Evolutionary conservation across 805 yeast species (phyloP), one percentile per base, ranked within the genome.

Genomic region (Schwanniomyces occidentalis): DNA sequence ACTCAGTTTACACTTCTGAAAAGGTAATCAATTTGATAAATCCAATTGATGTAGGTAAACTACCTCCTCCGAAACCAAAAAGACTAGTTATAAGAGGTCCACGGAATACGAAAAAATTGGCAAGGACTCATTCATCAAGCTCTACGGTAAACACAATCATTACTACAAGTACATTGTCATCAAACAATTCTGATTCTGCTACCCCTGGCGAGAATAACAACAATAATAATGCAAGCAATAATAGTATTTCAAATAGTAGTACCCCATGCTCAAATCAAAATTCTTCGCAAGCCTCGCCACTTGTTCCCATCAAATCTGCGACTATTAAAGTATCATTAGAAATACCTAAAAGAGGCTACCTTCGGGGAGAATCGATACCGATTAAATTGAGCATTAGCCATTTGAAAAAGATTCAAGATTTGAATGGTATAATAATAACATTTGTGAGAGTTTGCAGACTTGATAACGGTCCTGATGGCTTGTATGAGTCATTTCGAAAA

Each of bases 341-440:
- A 13, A 55, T 66, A 6, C 61, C 87, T 1, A 73, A 74, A 26
- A 65, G 82, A 24, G 97, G 96, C 0, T 88, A 73, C 50, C 61
- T 85, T 1, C 70, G 89, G 20, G 96, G 96, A 16, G 96, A 89
- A 51, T 53, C 72, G 2, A 76, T 90, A 0, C 93, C 95, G 1
- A 73, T 90, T 8, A 80, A 78, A 47, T 63, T 90, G 19, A 59
- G 69, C 17, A 66, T 89, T 26, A 69, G 76, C 30, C 96, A 89
- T 56, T 75, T 83, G 45, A 82, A 84, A 56, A 75, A 78, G 38
- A 71, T 86, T 19, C 79, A 80, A 48, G 82, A 81, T 45, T 60
- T 82, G 9, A 76, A 77, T 27, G 95, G 95, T 0, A 69, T 88
- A 3, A 84, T 88, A 5, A 74, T 85, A 8, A 88, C 96, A 0